A percentile compares a stretch with the other conserved stretches of the same genome.
Conservation (phyloP, 2,329 filamentous ascomycete species). For the Aureobasidium sp. region DNA sequence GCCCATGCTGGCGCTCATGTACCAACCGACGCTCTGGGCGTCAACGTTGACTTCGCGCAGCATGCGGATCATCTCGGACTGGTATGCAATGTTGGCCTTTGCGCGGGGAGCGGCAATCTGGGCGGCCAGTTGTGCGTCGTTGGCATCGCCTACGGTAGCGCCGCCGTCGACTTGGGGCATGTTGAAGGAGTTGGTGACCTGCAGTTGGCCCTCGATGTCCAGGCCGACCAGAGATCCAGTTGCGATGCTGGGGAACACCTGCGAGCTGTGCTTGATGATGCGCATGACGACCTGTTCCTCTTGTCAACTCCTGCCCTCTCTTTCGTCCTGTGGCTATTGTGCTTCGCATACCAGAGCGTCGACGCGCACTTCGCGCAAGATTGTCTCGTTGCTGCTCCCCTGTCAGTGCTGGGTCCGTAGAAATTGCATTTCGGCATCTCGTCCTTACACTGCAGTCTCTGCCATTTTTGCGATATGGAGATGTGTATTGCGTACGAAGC, state of each 20-base stretch:
- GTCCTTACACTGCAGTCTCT: slow-evolving; percentile 13
- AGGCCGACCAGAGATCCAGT: slow-evolving; percentile 90
- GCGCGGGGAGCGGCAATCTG: slow-evolving; percentile 85
- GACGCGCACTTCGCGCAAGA: slow-evolving; percentile 19
- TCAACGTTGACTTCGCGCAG: slow-evolving; percentile 96
- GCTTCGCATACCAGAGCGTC: slow-evolving; percentile 16
- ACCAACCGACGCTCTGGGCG: slow-evolving; percentile 97
- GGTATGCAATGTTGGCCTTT: slow-evolving; percentile 81
- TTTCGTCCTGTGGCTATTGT: not conserved
- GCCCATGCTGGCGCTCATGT: slow-evolving; percentile 96
- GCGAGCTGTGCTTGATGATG: slow-evolving; percentile 90
- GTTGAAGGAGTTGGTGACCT: slow-evolving; percentile 91
- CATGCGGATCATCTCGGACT: slow-evolving; percentile 95
- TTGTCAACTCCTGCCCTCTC: not conserved
- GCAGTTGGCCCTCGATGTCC: slow-evolving; percentile 71
- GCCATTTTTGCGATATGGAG: slow-evolving; percentile 31
- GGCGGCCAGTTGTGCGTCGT: slow-evolving; percentile 53
- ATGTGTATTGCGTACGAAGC: slow-evolving; percentile 5
- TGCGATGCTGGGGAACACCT: slow-evolving; percentile 77
- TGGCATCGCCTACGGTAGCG: slow-evolving; percentile 57
- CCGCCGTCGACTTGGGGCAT: slow-evolving; percentile 72
- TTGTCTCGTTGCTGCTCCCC: slow-evolving; percentile 14
- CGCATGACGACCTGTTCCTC: slow-evolving; percentile 71
- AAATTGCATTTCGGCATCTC: not conserved
- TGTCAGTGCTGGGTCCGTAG: not conserved